phyloP scores from a whole-genome alignment of 2,329 filamentous ascomycete species.

The Emericellopsis cladophorae region DNA sequence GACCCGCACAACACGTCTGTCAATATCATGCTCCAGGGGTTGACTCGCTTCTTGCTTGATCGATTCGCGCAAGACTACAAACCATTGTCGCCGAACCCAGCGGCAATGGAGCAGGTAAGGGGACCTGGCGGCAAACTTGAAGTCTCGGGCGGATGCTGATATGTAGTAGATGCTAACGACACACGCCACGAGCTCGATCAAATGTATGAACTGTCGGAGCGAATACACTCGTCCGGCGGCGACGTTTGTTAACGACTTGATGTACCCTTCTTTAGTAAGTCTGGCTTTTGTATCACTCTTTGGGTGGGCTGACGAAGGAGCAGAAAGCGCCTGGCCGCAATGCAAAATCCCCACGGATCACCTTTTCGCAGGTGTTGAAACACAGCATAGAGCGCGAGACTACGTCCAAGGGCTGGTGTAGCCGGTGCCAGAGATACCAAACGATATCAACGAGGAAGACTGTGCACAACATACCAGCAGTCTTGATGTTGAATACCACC shows the following conservation, averaged over 20 bases:
- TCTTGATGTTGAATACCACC: conserved; percentile 81
- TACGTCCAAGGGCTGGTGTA: conserved; percentile 86
- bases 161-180: conserved; percentile 46
- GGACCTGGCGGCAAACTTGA: neutral
- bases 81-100: conserved; percentile 47
- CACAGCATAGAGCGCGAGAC: conserved; percentile 82
- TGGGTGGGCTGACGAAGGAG: neutral
- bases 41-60: conserved; percentile 76
- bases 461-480: conserved; percentile 67
- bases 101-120: conserved; percentile 56
- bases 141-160: neutral
- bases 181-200: conserved; percentile 58
- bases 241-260: conserved; percentile 73
- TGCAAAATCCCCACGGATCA: conserved; percentile 40
- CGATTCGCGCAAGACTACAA: conserved; percentile 68
- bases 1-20: conserved; percentile 60
- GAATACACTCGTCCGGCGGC: conserved; percentile 72
- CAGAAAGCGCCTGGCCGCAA: conserved; percentile 36
- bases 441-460: conserved; percentile 75
- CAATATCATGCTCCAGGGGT: conserved; percentile 70
- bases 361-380: conserved; percentile 87
- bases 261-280: conserved; percentile 50
- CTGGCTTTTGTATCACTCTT: no score
- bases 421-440: conserved; percentile 81
- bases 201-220: conserved; percentile 76